phyloP scores from a whole-genome alignment of 345 rosid genomes.

The Populus simonii region DNA sequence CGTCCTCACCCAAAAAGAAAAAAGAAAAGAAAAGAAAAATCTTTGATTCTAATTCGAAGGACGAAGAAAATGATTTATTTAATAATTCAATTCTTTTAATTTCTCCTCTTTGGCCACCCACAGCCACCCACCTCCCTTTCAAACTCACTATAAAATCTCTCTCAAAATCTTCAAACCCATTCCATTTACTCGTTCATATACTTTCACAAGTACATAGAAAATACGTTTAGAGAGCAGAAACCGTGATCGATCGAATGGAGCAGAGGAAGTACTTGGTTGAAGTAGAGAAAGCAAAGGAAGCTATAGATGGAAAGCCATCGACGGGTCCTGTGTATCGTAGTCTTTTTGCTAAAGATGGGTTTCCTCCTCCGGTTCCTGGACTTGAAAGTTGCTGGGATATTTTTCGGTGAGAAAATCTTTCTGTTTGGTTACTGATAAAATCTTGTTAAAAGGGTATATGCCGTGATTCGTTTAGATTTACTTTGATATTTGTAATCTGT shows the following conservation, averaged over 20 bases:
- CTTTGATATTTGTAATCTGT: not conserved
- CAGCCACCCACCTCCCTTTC: not conserved
- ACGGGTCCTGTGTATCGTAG: constrained; percentile 89
- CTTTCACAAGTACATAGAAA: not conserved
- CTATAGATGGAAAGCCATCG: constrained; percentile 65
- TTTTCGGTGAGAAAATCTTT: constrained; percentile 57
- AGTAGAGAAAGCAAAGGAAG: constrained; percentile 69
- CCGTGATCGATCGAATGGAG: constrained; percentile 22
- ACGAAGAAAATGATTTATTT: not conserved
- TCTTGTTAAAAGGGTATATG: not conserved
- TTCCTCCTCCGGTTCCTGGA: constrained; percentile 69
- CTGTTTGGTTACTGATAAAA: constrained; percentile 7
- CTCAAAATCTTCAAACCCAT: not conserved
- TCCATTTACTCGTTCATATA: not conserved
- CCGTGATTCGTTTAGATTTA: not conserved
- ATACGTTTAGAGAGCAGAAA: not conserved
- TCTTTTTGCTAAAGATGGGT: constrained; percentile 65
- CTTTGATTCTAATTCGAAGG: not conserved
- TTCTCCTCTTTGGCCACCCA: not conserved
- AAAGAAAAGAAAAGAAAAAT: not conserved
- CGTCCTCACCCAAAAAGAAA: not conserved
- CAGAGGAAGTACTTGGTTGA: constrained; percentile 52
- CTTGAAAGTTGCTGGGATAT: constrained; percentile 91
- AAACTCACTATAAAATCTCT: not conserved
- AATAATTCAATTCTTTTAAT: not conserved